These are phyloP conservation scores for Eucalyptus microcorys DNA, from an alignment of 345 rosid genomes.

Conservation along the genomic window DNA sequence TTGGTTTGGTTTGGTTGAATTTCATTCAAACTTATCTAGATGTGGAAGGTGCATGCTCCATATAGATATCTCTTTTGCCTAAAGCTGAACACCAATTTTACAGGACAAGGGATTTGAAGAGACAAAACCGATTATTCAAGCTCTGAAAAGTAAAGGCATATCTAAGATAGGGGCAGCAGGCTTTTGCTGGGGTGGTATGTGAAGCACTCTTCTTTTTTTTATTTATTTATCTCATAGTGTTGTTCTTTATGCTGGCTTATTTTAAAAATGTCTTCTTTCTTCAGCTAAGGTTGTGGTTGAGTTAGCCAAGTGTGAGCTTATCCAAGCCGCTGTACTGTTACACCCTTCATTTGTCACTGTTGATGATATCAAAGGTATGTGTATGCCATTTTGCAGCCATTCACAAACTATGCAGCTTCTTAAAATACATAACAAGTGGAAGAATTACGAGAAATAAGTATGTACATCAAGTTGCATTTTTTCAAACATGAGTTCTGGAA, in stretches of 20 bases:
- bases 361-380: constrained; percentile 65
- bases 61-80: neutral
- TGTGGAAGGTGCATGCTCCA: neutral
- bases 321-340: constrained; percentile 55
- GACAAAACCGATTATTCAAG: constrained; percentile 46
- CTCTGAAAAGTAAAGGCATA: constrained; percentile 47
- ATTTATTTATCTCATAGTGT: neutral
- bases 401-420: neutral
- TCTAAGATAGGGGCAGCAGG: constrained; percentile 33
- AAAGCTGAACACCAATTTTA: neutral
- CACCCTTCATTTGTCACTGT: constrained; percentile 67
- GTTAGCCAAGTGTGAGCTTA: constrained; percentile 35
- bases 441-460: neutral
- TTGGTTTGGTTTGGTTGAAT: neutral
- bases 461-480: neutral
- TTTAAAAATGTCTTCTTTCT: neutral
- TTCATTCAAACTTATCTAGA: neutral
- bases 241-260: neutral
- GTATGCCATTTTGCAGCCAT: neutral
- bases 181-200: constrained; percentile 39
- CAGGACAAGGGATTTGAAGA: constrained; percentile 78
- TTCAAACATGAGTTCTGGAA: neutral
- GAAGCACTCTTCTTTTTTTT: neutral
- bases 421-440: neutral
- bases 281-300: constrained; percentile 76